phyloP scores from a whole-genome alignment of 1,284 basidiomycete genomes.

The Ceratobasidium sp. region DNA sequence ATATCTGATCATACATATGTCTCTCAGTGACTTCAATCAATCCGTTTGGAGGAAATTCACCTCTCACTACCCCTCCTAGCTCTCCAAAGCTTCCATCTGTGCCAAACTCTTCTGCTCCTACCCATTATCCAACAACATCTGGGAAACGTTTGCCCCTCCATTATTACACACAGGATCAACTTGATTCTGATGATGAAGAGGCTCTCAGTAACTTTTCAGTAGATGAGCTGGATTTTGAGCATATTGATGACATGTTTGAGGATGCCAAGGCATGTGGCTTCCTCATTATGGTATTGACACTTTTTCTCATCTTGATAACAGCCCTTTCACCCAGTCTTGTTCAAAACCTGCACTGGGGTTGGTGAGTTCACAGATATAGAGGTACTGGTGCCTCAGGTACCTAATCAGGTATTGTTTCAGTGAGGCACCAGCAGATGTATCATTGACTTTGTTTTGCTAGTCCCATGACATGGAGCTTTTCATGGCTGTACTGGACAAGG shows the following conservation, averaged over 20 bases:
- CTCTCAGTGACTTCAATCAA: too few relatives aligned
- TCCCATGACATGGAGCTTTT: neutral
- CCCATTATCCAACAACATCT: neutral
- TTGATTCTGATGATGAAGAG: neutral
- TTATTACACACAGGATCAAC: neutral
- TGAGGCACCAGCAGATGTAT: neutral
- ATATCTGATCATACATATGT: too few relatives aligned
- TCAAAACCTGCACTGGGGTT: neutral
- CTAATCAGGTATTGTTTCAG: neutral
- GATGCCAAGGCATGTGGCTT: neutral
- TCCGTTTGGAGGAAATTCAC: too few relatives aligned
- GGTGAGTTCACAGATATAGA: neutral
- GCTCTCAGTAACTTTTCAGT: neutral
- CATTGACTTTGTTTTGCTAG: neutral
- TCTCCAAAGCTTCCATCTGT: too few relatives aligned
- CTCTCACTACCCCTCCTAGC: too few relatives aligned
- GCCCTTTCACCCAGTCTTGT: neutral
- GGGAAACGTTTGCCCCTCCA: neutral
- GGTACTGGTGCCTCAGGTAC: neutral
- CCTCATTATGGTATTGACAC: too few relatives aligned
- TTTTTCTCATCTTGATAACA: neutral
- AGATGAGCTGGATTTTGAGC: neutral
- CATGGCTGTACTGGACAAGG: neutral
- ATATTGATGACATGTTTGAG: neutral
- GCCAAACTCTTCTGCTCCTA: too few relatives aligned